Evolutionary conservation across 139 green algal genomes (phyloP).

Genomic region (Chlamydomonas incerta): DNA sequence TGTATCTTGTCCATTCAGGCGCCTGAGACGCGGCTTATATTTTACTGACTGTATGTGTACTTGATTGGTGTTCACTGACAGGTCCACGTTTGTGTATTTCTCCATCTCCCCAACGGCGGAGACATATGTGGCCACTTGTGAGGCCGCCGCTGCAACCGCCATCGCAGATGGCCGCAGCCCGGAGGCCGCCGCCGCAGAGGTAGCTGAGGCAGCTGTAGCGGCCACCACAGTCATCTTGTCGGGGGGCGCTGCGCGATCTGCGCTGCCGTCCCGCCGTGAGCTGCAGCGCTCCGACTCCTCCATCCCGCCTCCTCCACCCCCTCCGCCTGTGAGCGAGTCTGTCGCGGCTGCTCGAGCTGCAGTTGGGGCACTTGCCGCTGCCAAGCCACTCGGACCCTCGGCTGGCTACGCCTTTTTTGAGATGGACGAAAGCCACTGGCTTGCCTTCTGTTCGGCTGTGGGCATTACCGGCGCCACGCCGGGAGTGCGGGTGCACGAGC

Average conservation of each 20-base stretch:
- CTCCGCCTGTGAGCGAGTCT: neutral
- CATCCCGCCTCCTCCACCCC: too few species aligned
- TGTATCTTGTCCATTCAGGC: too few species aligned
- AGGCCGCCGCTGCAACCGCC: neutral
- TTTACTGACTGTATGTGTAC: too few species aligned
- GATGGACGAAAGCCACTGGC: constrained; percentile 26
- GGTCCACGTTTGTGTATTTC: constrained; percentile 8
- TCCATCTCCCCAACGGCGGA: constrained; percentile 16
- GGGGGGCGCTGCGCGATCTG: too few species aligned
- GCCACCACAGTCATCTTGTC: too few species aligned
- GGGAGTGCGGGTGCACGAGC: neutral
- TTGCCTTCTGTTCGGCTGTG: constrained; percentile 10
- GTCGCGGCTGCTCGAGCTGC: neutral
- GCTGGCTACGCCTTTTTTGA: neutral
- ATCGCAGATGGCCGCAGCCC: neutral
- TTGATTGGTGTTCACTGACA: too few species aligned
- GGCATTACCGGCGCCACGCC: neutral
- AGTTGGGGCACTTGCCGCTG: too few species aligned
- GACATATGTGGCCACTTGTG: neutral
- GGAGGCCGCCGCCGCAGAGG: constrained; percentile 10
- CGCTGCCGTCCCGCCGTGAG: too few species aligned
- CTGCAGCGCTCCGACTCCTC: too few species aligned
- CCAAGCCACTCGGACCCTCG: too few species aligned
- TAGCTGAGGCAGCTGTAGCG: neutral
- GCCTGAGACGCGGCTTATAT: too few species aligned